Evolutionary conservation across 148 eudicot genomes (phyloP), one percentile per base, ranked within the genome.

Genomic region (Spergularia bocconei): DNA sequence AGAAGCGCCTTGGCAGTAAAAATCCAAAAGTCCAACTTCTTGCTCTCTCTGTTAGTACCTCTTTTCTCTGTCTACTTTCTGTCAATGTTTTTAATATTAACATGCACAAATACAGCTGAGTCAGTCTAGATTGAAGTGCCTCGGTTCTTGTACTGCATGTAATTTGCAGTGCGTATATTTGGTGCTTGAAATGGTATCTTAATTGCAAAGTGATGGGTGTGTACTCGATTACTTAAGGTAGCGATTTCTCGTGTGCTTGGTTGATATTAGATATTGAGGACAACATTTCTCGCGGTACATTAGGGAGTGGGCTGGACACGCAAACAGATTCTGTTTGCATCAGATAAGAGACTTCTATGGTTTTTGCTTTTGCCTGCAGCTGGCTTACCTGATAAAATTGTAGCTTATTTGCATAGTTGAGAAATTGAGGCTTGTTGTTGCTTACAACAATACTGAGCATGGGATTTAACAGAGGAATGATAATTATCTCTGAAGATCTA

Each of bases 21-120:
- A 90, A 82, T 82, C 86, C 93, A 20, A 85, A 90, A 83, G 86
- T 87, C 78, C 96, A 89, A 71, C 82, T 90, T 75, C 98, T 92
- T 85, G 85, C 93, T 51, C 90, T 92, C 68, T 85, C 84, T 87
- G 98, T 92, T 62, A 84, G 98, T 86, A 65, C 63, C 79, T 77
- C 73, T 20, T 47, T 44, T 61, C 62, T 69, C 59, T 71, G 36
- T 64, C 56, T 41, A 47, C 38, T 61, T 29, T 41, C 16, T 41
- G 13, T 1, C 53, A 56, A 13, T 69, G 17, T 4, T 41, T 65
- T 25, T 25, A 29, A 14, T 51, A 14, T 59, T 63, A 44, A 53
- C 36, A 54, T 71, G 5, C 33, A 54, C 54, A 23, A 44, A 72
- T 44, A 54, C 53, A 57, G 39, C 11, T 66, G 54, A 23, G 55